Evolutionary conservation across 2,329 filamentous ascomycete species (phyloP).

Genomic region (Raffaelea ambrosiae): DNA sequence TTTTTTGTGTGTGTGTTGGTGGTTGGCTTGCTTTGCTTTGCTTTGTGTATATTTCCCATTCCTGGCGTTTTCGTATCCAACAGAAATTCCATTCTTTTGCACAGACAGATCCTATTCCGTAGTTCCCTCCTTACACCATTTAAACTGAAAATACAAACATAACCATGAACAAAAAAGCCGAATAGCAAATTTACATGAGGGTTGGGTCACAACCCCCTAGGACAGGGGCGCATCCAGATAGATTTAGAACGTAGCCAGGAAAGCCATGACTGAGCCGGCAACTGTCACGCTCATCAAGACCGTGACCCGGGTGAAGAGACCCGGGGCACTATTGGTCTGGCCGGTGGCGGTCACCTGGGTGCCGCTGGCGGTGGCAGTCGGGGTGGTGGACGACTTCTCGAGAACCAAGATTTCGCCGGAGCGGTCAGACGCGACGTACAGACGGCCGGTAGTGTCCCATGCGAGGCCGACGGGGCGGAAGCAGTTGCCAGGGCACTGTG

Average conservation of each 20-base stretch:
- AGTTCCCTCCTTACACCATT: no score
- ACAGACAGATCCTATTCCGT: no score
- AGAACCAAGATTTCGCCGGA: conserved; percentile 60
- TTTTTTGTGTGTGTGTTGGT: no score
- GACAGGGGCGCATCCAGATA: no score
- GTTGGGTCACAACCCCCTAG: no score
- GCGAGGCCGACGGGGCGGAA: conserved; percentile 56
- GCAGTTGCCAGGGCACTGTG: conserved; percentile 45
- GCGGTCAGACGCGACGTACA: conserved; percentile 55
- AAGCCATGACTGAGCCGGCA: neutral
- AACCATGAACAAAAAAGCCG: neutral
- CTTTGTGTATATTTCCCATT: no score
- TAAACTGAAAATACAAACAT: neutral
- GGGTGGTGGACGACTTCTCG: conserved; percentile 11
- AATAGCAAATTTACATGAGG: neutral
- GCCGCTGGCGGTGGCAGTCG: conserved; percentile 8
- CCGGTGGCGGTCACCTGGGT: conserved; percentile 13
- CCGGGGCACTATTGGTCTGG: neutral
- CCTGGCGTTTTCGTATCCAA: no score
- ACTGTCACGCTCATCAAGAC: neutral
- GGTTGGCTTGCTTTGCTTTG: no score
- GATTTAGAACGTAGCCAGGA: no score
- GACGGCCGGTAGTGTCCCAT: conserved; percentile 38
- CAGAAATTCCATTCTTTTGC: no score
- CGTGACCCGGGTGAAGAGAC: neutral